Evolutionary conservation across 2,329 filamentous ascomycete genomes (phyloP).

Genomic region (Colletotrichum liaoningense): DNA sequence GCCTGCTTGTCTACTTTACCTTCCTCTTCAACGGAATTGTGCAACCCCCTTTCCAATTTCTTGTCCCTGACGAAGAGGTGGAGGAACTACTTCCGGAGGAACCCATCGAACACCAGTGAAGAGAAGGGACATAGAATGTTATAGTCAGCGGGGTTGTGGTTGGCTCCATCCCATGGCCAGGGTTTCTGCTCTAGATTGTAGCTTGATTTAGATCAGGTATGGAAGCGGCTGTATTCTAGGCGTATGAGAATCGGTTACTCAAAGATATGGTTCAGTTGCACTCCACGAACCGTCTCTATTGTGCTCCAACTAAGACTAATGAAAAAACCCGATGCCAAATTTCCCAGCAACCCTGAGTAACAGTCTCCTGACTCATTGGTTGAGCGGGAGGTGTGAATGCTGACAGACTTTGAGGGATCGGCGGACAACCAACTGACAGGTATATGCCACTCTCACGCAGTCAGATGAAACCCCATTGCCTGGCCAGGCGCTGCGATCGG

Average conservation of each 20-base stretch:
- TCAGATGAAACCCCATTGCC: neutral
- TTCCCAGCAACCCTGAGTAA: neutral
- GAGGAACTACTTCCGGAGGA: conserved; percentile 82
- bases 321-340: neutral
- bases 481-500: neutral
- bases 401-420: neutral
- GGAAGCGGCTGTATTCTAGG: neutral
- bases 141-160: neutral
- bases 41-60: conserved; percentile 80
- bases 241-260: neutral
- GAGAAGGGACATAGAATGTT: neutral
- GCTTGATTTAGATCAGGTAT: neutral
- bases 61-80: conserved; percentile 65
- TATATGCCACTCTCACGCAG: neutral
- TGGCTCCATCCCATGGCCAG: neutral
- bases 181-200: neutral
- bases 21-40: conserved; percentile 97
- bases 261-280: neutral
- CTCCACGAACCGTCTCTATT: neutral
- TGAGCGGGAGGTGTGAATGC: neutral
- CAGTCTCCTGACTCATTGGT: neutral
- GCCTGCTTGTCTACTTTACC: conserved; percentile 91
- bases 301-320: neutral
- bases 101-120: conserved; percentile 77
- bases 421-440: neutral